Evolutionary conservation across 139 green algal genomes (phyloP).

Genomic region (Chlorella sp.): DNA sequence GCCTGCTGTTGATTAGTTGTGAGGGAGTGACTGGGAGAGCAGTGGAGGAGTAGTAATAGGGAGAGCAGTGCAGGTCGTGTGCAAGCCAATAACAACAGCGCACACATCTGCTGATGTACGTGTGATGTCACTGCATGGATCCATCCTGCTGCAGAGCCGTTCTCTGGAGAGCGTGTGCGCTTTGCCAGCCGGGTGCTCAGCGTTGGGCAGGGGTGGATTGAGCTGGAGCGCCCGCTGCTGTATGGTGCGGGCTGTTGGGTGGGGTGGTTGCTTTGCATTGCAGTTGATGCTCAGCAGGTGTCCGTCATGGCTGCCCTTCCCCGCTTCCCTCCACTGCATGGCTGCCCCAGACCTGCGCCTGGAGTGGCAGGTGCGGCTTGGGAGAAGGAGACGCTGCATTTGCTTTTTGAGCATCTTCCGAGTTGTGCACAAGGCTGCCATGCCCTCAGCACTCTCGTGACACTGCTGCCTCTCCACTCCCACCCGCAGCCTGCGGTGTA

Average conservation of each 20-base stretch:
- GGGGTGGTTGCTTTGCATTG: too few relatives aligned
- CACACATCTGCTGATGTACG: too few relatives aligned
- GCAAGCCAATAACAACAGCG: too few relatives aligned
- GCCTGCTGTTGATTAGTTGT: background rate
- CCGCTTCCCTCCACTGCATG: too few relatives aligned
- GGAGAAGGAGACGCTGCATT: background rate
- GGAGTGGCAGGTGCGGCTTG: background rate
- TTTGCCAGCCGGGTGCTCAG: background rate
- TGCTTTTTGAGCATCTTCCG: background rate
- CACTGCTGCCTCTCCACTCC: background rate
- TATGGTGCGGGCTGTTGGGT: background rate
- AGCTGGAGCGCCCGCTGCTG: conserved; percentile 8
- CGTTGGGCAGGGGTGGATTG: background rate
- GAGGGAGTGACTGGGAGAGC: background rate
- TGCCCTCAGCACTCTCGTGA: background rate
- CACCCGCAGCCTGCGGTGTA: background rate
- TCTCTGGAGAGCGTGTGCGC: conserved; percentile 1
- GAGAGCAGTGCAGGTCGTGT: too few relatives aligned
- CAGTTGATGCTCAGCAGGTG: too few relatives aligned
- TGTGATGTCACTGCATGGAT: background rate
- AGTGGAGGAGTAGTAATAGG: too few relatives aligned
- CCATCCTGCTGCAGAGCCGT: background rate
- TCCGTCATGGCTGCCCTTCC: too few relatives aligned
- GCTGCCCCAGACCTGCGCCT: background rate
- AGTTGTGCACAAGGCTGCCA: background rate